Conservation (phyloP, 2,329 filamentous ascomycete genomes). For the Penicillium sclerotiorum region DNA sequence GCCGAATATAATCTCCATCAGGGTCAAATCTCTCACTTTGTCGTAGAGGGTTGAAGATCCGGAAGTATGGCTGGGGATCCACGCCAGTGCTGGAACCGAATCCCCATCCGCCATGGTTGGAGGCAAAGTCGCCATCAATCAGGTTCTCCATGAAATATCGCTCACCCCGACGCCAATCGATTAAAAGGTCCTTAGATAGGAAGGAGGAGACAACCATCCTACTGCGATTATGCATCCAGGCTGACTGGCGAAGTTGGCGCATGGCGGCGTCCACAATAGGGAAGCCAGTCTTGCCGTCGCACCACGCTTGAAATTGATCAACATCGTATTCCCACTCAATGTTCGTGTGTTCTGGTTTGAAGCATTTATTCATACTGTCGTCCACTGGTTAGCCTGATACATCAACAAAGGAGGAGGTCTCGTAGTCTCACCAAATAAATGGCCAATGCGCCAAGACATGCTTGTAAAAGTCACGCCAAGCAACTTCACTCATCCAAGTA, state of each 20-base stretch:
- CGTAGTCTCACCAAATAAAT: constrained; percentile 54
- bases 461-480: constrained; percentile 87
- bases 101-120: constrained; percentile 73
- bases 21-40: constrained; percentile 87
- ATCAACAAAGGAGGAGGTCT: background rate
- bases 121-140: constrained; percentile 78
- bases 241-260: constrained; percentile 69
- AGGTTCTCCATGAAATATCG: constrained; percentile 79
- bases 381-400: constrained; percentile 3
- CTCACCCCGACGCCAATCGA: constrained; percentile 85
- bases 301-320: constrained; percentile 73
- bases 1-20: constrained; percentile 76
- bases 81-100: constrained; percentile 70
- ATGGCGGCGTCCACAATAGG: constrained; percentile 86
- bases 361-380: constrained; percentile 69
- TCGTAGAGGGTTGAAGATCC: constrained; percentile 82
- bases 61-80: constrained; percentile 86
- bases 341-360: constrained; percentile 82
- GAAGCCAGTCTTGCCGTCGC: constrained; percentile 72
- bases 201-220: constrained; percentile 85
- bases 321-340: constrained; percentile 79
- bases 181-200: constrained; percentile 74
- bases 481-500: constrained; percentile 79
- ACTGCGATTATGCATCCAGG: constrained; percentile 83
- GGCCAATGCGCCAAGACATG: constrained; percentile 86